phyloP scores from a whole-genome alignment of 1,139 yeast species.

The Diutina rugosa region DNA sequence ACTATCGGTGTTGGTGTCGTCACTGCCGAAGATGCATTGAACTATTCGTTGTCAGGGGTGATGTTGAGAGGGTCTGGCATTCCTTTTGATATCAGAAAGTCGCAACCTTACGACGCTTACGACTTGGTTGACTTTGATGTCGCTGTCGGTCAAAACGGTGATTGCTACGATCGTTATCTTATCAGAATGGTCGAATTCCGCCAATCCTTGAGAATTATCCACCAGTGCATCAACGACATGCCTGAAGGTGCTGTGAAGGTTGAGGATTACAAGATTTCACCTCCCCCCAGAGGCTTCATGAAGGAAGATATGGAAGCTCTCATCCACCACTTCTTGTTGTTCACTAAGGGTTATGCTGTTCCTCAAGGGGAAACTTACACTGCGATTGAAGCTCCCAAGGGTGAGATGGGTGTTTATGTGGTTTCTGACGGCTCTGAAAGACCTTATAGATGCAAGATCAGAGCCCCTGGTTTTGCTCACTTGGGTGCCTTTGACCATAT shows the following conservation, averaged over 20 bases:
- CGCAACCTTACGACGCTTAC: conserved; percentile 86
- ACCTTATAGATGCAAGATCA: conserved; percentile 85
- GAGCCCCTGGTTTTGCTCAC: conserved; percentile 91
- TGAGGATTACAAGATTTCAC: conserved; percentile 76
- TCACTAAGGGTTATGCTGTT: conserved; percentile 80
- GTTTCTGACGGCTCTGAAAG: conserved; percentile 86
- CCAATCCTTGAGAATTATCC: conserved; percentile 79
- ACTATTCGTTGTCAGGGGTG: conserved; percentile 72
- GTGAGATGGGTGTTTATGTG: conserved; percentile 87
- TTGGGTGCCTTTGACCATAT: conserved; percentile 81
- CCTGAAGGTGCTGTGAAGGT: conserved; percentile 90
- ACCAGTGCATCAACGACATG: conserved; percentile 84
- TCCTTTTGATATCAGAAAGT: conserved; percentile 77
- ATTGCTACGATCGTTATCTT: conserved; percentile 82
- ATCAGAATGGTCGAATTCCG: conserved; percentile 87
- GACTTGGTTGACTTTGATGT: conserved; percentile 77
- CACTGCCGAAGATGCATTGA: conserved; percentile 78
- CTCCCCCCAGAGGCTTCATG: conserved; percentile 75
- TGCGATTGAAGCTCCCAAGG: conserved; percentile 91
- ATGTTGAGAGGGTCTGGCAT: conserved; percentile 89
- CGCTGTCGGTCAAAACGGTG: conserved; percentile 81
- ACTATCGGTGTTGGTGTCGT: conserved; percentile 71
- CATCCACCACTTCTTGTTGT: conserved; percentile 78
- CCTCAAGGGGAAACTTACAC: conserved; percentile 90
- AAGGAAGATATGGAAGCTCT: conserved; percentile 90